Conservation (phyloP, 305 asterid species). For the Striga hermonthica region DNA sequence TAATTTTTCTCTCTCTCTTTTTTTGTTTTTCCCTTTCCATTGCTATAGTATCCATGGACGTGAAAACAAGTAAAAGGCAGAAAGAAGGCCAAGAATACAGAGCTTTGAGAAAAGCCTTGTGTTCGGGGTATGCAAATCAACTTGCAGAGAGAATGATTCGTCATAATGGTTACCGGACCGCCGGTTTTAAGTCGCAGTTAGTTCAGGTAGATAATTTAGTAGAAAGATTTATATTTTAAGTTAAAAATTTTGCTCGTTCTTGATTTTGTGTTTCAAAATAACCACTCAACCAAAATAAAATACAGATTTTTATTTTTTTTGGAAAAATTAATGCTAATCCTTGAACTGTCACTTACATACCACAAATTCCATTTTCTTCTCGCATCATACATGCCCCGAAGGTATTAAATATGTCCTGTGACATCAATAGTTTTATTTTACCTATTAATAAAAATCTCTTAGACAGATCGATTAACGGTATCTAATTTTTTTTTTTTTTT, state of each 20-base stretch:
- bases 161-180: constrained; percentile 84
- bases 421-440: too few species aligned
- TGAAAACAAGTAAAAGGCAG: constrained; percentile 53
- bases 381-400: too few species aligned
- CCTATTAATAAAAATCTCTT: too few species aligned
- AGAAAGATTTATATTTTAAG: constrained; percentile 1
- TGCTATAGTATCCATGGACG: constrained; percentile 59
- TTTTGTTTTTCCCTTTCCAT: constrained; percentile 11
- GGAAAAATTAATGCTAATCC: not conserved
- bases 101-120: constrained; percentile 78
- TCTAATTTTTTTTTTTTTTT: too few species aligned
- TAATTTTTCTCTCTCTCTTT: not conserved
- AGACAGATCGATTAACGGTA: too few species aligned
- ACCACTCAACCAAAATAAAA: not conserved
- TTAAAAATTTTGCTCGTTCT: not conserved
- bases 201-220: constrained; percentile 63
- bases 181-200: constrained; percentile 87
- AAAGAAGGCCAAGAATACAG: constrained; percentile 60
- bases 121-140: constrained; percentile 84
- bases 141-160: constrained; percentile 93
- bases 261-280: not conserved
- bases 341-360: not conserved
- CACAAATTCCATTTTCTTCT: not conserved
- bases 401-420: too few species aligned
- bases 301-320: too few species aligned